phyloP scores from a whole-genome alignment of 371 early-diverging fungal species.

The Apophysomyces variabilis region DNA sequence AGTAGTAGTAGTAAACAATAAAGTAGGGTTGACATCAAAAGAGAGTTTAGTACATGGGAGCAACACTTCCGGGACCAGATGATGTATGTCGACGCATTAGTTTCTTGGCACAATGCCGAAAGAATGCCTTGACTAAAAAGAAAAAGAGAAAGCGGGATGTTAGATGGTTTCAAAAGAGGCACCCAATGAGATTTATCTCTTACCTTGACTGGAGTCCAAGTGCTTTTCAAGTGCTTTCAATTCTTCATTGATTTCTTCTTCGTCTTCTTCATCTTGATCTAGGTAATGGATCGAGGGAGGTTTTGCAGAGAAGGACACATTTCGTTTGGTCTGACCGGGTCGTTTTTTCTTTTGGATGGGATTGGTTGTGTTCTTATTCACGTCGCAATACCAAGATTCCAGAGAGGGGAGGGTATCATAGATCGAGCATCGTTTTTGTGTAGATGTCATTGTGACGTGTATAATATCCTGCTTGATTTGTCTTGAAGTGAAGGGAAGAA shows the following conservation, averaged over 20 bases:
- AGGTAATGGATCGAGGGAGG: constrained; percentile 38
- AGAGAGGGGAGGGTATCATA: constrained; percentile 41
- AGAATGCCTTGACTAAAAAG: constrained; percentile 22
- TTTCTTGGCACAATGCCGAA: constrained; percentile 25
- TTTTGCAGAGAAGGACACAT: constrained; percentile 39
- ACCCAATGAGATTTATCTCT: not conserved
- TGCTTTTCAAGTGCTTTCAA: constrained; percentile 13
- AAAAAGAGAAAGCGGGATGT: not conserved
- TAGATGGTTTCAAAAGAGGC: not conserved
- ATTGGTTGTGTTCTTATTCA: not conserved
- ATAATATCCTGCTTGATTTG: too few species aligned
- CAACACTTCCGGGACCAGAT: constrained; percentile 10
- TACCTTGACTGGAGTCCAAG: constrained; percentile 3
- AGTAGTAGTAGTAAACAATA: constrained; percentile 8
- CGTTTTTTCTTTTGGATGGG: not conserved
- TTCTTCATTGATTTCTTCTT: constrained; percentile 9
- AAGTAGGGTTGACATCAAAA: not conserved
- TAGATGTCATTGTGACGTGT: constrained; percentile 14
- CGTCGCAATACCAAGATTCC: constrained; percentile 38
- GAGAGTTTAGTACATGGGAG: not conserved
- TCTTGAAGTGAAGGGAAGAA: not conserved
- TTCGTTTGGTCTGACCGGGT: constrained; percentile 13
- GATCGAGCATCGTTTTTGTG: constrained; percentile 22
- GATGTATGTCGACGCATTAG: constrained; percentile 19
- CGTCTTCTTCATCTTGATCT: constrained; percentile 21